Evolutionary conservation across 306 rosid species (phyloP), one percentile per base, ranked within the genome.

Genomic region (Rosa chinensis): DNA sequence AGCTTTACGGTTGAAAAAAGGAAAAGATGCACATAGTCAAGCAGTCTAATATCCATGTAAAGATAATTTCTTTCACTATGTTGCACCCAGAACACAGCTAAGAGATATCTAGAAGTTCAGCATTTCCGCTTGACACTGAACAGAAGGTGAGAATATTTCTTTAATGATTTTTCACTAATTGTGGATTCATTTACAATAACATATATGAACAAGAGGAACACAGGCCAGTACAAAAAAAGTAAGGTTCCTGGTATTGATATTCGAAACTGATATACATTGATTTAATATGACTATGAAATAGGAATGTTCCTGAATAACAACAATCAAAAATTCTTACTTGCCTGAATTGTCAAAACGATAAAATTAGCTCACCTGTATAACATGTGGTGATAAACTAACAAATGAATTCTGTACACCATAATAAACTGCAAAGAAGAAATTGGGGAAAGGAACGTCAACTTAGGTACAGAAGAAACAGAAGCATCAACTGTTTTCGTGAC

Each of bases 401-500:
- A 91, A 91, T 66, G 93, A 81, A 84, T 90, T 89, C 25, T 93
- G 93, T 50, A 95, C 21, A 74, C 96, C 98, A 83, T 95, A 93
- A 80, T 95, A 90, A 79, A 80, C 99, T 95, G 91, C 87, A 82
- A 72, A 18, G 63, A 74, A n/a, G 72, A 73, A 82, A 83, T 44
- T 5, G 47, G 67, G 77, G 17, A 84, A 20, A 74, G 32, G 37
- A 66, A 63, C 44, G 49, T 66, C 72, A 84, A 84, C 52, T 82
- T 68, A 78, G 84, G 68, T 75, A 49, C 68, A 81, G 37, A 81
- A 76, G 63, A 58, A 81, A 80, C 79, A 43, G 20, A 73, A 47
- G 45, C 71, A 63, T 45, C 55, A 63, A 70, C 45, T 64, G 39
- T 25, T 72, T 74, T 23, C 32, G 50, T 25, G 62, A 68, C 61